These are phyloP conservation scores for Aristolochia contorta DNA, from an alignment of 164 flowering plant genomes.

Conservation along the genomic window DNA sequence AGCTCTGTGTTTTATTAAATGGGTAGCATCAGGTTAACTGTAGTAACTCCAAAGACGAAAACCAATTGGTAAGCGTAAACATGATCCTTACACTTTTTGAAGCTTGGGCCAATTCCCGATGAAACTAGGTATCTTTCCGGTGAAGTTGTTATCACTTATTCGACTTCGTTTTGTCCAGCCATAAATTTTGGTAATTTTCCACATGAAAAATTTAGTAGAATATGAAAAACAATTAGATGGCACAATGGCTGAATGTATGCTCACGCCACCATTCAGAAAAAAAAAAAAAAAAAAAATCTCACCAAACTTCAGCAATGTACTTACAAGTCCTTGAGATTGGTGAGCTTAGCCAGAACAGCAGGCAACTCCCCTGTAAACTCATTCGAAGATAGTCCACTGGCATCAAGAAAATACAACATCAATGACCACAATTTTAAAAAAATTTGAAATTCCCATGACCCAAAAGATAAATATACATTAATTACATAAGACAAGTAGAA, in stretches of 20 bases:
- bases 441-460: too few relatives aligned
- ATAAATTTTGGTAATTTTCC: not conserved
- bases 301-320: not conserved
- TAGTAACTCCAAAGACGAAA: not conserved
- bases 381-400: conserved; percentile 21
- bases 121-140: conserved; percentile 30
- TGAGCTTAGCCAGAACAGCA: conserved; percentile 9
- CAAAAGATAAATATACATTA: not conserved
- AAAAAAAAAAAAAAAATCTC: not conserved
- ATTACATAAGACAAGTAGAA: not conserved
- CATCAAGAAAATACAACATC: not conserved
- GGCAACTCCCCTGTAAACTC: conserved; percentile 22
- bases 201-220: not conserved
- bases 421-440: not conserved
- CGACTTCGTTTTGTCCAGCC: conserved; percentile 23
- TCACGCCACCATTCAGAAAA: not conserved
- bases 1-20: conserved; percentile 35
- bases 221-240: too few relatives aligned
- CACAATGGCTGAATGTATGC: too few relatives aligned
- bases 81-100: conserved; percentile 19
- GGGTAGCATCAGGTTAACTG: not conserved
- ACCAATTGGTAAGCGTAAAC: not conserved
- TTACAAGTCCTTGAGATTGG: conserved; percentile 16
- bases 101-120: conserved; percentile 25
- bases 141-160: conserved; percentile 32